phyloP scores from a whole-genome alignment of 2,329 filamentous ascomycete genomes.

The Cladosporium sp. region DNA sequence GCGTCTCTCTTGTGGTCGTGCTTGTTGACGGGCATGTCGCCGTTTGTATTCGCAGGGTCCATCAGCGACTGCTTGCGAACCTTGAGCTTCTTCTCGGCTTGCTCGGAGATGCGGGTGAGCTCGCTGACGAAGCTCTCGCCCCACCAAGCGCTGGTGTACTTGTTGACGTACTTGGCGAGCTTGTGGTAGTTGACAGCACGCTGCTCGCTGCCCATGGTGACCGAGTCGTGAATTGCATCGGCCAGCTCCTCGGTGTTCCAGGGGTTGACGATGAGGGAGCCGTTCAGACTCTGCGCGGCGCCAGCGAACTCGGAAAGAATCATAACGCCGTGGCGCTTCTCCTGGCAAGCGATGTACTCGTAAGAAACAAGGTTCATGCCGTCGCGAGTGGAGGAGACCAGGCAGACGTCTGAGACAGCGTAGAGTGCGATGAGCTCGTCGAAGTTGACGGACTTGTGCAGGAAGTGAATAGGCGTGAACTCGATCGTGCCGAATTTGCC shows the following conservation, averaged over 20 bases:
- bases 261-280: conserved; percentile 89
- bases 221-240: conserved; percentile 88
- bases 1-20: conserved; percentile 7
- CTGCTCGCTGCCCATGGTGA: conserved; percentile 90
- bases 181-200: conserved; percentile 83
- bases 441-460: conserved; percentile 92
- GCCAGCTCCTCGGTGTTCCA: conserved; percentile 98
- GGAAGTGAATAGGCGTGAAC: conserved; percentile 98
- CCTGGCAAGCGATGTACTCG: conserved; percentile 93
- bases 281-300: conserved; percentile 88
- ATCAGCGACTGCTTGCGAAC: conserved; percentile 24
- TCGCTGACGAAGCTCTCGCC: conserved; percentile 87
- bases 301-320: conserved; percentile 96
- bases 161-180: conserved; percentile 89
- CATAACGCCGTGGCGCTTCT: conserved; percentile 84
- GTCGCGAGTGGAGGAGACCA: conserved; percentile 92
- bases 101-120: conserved; percentile 55
- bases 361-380: conserved; percentile 99
- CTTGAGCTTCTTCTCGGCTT: conserved; percentile 45
- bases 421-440: conserved; percentile 93
- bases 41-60: conserved; percentile 13
- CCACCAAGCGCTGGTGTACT: conserved; percentile 97
- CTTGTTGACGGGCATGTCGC: conserved; percentile 5
- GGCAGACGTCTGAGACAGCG: conserved; percentile 82
- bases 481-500: conserved; percentile 95